Conservation (phyloP, 2,329 filamentous ascomycete species). For the Karstenula rhodostoma region DNA sequence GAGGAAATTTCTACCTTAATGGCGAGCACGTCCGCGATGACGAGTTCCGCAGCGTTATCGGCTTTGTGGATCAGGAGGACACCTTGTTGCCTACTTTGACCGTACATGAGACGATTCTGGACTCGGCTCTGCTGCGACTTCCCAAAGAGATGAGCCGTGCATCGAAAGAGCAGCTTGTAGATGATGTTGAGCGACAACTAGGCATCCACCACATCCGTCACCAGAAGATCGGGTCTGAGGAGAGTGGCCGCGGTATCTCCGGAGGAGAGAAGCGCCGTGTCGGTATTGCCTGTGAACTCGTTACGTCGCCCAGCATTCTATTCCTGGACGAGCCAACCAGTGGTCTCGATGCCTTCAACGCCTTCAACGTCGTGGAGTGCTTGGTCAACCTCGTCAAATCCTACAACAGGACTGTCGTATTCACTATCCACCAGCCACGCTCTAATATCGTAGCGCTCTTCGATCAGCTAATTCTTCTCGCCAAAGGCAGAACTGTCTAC, state of each 20-base stretch:
- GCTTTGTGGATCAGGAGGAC: constrained; percentile 98
- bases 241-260: constrained; percentile 93
- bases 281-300: constrained; percentile 95
- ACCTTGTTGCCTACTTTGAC: constrained; percentile 95
- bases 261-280: constrained; percentile 96
- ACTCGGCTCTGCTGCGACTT: constrained; percentile 89
- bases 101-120: constrained; percentile 96
- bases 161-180: constrained; percentile 89
- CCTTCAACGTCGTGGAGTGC: constrained; percentile 97
- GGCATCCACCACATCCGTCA: constrained; percentile 94
- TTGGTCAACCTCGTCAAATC: constrained; percentile 93
- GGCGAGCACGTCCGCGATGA: constrained; percentile 85
- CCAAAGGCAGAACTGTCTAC: constrained; percentile 88
- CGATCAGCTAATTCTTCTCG: constrained; percentile 89
- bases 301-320: constrained; percentile 95
- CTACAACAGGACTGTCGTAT: constrained; percentile 96
- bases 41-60: constrained; percentile 90
- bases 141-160: constrained; percentile 87
- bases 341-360: constrained; percentile 94
- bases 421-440: constrained; percentile 97
- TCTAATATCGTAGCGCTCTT: constrained; percentile 99
- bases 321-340: constrained; percentile 98
- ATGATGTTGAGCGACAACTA: constrained; percentile 94
- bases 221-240: constrained; percentile 94
- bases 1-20: constrained; percentile 89